Conservation (phyloP, 768 basidiomycete species). For the Phaffia tasmanica region DNA sequence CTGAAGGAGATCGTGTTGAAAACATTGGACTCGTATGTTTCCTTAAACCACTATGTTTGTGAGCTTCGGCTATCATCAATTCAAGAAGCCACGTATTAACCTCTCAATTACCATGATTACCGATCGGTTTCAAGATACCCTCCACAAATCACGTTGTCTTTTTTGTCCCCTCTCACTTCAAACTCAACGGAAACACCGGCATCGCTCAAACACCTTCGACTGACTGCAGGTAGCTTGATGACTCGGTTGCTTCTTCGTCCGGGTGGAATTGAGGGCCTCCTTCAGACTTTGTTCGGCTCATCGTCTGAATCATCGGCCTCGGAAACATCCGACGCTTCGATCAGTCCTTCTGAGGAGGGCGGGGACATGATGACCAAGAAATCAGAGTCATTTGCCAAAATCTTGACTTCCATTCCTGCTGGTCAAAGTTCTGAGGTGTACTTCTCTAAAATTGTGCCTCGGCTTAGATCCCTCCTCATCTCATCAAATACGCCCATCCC, state of each 20-base stretch:
- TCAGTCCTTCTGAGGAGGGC: neutral
- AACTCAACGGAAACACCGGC: no score
- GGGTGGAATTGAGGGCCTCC: slow-evolving; percentile 15
- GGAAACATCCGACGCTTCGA: neutral
- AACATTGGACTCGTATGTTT: slow-evolving; percentile 20
- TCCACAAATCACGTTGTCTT: slow-evolving; percentile 2
- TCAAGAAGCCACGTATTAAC: neutral
- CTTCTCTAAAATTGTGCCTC: slow-evolving; percentile 13
- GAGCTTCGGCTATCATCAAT: no score
- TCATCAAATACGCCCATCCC: slow-evolving; percentile 10
- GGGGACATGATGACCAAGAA: neutral
- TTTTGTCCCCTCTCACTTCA: slow-evolving; percentile 12
- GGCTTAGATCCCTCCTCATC: slow-evolving; percentile 8
- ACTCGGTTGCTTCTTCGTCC: slow-evolving; percentile 16
- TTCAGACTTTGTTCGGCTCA: slow-evolving; percentile 17
- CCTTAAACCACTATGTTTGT: no score
- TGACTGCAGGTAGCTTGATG: slow-evolving; percentile 10
- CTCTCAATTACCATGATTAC: neutral
- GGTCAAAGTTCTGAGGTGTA: slow-evolving; percentile 2
- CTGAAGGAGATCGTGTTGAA: neutral
- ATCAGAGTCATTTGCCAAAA: slow-evolving; percentile 1
- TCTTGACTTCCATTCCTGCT: neutral
- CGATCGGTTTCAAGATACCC: slow-evolving; percentile 6
- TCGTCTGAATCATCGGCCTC: neutral
- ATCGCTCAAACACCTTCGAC: neutral